Evolutionary conservation across 768 basidiomycete genomes (phyloP).

Genomic region (Trametes cingulata): DNA sequence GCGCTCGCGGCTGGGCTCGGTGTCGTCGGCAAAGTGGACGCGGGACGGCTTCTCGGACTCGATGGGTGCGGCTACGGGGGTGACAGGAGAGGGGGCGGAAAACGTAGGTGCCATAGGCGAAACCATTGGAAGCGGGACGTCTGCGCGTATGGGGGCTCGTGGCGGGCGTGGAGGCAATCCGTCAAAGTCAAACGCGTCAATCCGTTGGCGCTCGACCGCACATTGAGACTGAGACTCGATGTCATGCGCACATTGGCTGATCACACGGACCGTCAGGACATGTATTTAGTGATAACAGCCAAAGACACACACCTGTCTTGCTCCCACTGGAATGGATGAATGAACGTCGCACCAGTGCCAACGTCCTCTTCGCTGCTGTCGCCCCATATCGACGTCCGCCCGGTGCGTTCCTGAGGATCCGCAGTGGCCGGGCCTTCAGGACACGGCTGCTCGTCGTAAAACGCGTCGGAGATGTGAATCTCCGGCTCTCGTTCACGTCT

Average conservation of each 20-base stretch:
- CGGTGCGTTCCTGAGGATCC: conserved; percentile 22
- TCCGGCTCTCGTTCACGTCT: conserved; percentile 12
- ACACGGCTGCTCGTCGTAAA: conserved; percentile 44
- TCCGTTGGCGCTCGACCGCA: conserved; percentile 21
- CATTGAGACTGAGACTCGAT: conserved; percentile 19
- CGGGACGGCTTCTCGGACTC: conserved; percentile 9
- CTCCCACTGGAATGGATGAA: conserved; percentile 32
- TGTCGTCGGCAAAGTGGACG: conserved; percentile 11
- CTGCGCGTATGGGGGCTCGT: conserved; percentile 7
- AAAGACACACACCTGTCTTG: conserved; percentile 15
- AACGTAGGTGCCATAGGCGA: neutral
- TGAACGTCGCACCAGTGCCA: conserved; percentile 34
- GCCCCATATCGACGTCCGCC: conserved; percentile 24
- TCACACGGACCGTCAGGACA: neutral
- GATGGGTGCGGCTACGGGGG: neutral
- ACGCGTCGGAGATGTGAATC: conserved; percentile 43
- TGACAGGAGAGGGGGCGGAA: neutral
- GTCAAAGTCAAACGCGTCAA: conserved; percentile 38
- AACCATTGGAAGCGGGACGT: neutral
- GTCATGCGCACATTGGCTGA: conserved; percentile 15
- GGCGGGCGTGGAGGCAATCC: conserved; percentile 32
- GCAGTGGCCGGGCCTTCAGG: conserved; percentile 48
- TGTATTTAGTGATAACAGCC: neutral
- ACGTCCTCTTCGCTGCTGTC: conserved; percentile 27
- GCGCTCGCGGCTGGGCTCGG: neutral